Evolutionary conservation across 2,329 filamentous ascomycete genomes (phyloP), one percentile per base, ranked within the genome.

Genomic region (Fusarium albidum): DNA sequence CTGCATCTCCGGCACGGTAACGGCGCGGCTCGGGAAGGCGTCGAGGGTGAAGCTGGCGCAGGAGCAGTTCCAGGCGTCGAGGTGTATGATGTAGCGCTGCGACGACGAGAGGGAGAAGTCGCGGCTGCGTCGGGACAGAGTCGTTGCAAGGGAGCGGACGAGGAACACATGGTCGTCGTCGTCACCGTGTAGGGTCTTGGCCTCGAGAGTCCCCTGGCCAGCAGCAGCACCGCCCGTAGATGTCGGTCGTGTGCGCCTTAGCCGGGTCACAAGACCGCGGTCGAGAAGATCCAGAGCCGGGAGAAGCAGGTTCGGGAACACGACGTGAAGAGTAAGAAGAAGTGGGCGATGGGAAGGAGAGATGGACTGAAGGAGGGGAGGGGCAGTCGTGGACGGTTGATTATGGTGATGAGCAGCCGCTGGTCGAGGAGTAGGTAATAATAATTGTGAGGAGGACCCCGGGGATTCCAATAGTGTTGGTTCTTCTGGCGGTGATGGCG

Each of bases 201-300:
- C 7, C 21, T 40, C 18, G 15, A 49, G 28, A 39, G n/a, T n/a
- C n/a, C n/a, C n/a, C n/a, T n/a, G n/a, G n/a, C n/a, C n/a, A n/a
- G n/a, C n/a, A n/a, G n/a, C 38, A 38, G 45, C 13, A 13, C 31
- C 29, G 18, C 37, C 37, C 21, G 35, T 15, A 9, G 31, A 10
- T 5, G 6, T 8, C 12, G 35, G 18, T 17, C 40, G 18, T 9
- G 21, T 26, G 15, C 58, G 49, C 25, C 51, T 49, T 5, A 87
- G 72, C 2, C 85, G 80, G 6, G 80, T 86, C 28, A 96, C 84
- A 1, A 95, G 82, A 3, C 82, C 77, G 21, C 91, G 84, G 71
- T 99, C 95, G 1, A 99, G 80, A 0, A 98, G 80, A 71, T 98
- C 93, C 3, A 99, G 80, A 0, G 94, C 92, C 3, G 92, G 90